phyloP scores from a whole-genome alignment of 169 alveolate species.

The Amoebophrya sp. region DNA sequence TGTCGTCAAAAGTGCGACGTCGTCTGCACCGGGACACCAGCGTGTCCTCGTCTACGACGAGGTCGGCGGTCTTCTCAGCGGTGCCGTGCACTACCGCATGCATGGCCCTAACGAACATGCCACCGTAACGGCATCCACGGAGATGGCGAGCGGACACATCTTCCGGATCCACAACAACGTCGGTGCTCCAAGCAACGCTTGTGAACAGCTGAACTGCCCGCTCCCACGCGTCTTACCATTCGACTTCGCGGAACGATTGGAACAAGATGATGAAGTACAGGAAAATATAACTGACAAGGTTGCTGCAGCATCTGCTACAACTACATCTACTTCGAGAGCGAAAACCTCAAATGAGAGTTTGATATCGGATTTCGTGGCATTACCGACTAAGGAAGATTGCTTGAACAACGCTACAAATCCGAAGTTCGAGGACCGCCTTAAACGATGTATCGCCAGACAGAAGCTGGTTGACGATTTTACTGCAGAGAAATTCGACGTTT shows the following conservation, averaged over 20 bases:
- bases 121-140: no score
- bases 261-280: neutral
- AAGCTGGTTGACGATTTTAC: neutral
- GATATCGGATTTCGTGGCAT: neutral
- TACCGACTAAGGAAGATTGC: neutral
- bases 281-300: neutral
- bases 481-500: neutral
- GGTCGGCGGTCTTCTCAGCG: neutral
- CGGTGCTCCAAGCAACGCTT: neutral
- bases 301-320: no score
- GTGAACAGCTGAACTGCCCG: neutral
- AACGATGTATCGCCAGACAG: neutral
- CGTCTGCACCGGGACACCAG: neutral
- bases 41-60: neutral
- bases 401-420: neutral
- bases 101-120: neutral
- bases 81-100: slow-evolving; percentile 15
- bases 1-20: neutral
- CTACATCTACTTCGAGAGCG: no score
- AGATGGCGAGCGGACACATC: no score
- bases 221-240: neutral
- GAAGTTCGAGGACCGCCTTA: neutral
- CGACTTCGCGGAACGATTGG: neutral
- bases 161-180: neutral
- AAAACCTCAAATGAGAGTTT: neutral